Evolutionary conservation across 768 basidiomycete genomes (phyloP).

Genomic region (Fomitopsis pulvina): DNA sequence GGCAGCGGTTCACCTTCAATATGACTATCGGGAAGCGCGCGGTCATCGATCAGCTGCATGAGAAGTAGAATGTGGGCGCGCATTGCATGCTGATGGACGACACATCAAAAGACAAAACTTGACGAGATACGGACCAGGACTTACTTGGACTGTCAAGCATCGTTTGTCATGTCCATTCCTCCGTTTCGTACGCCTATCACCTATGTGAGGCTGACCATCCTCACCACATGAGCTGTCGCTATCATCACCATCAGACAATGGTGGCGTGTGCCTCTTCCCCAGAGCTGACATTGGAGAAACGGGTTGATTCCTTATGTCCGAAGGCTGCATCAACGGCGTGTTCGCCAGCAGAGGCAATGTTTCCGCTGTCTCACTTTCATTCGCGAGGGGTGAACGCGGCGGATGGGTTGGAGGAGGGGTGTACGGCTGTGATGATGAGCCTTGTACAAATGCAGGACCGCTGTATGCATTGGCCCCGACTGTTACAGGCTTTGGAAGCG

Average conservation of each 20-base stretch:
- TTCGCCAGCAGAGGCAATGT: neutral
- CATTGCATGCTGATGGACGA: slow-evolving; percentile 54
- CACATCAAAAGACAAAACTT: neutral
- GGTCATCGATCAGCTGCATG: slow-evolving; percentile 52
- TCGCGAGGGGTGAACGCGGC: no score
- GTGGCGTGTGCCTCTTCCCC: neutral
- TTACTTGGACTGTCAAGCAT: slow-evolving; percentile 62
- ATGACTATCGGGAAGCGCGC: slow-evolving; percentile 56
- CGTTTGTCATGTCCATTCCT: slow-evolving; percentile 57
- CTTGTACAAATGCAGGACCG: no score
- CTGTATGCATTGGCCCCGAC: no score
- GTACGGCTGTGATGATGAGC: no score
- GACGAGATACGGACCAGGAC: slow-evolving; percentile 6
- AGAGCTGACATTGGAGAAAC: neutral
- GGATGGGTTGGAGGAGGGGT: no score
- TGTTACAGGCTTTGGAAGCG: no score
- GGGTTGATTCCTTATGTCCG: neutral
- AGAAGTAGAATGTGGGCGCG: slow-evolving; percentile 54
- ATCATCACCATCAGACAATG: slow-evolving; percentile 21
- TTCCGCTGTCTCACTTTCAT: no score
- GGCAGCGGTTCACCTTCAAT: slow-evolving; percentile 42
- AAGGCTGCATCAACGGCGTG: neutral
- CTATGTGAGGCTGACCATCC: slow-evolving; percentile 25
- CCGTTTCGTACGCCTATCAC: slow-evolving; percentile 34
- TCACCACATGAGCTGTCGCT: slow-evolving; percentile 28